Evolutionary conservation across 2,329 filamentous ascomycete genomes (phyloP).

Genomic region (Aspergillus pseudoterreus): DNA sequence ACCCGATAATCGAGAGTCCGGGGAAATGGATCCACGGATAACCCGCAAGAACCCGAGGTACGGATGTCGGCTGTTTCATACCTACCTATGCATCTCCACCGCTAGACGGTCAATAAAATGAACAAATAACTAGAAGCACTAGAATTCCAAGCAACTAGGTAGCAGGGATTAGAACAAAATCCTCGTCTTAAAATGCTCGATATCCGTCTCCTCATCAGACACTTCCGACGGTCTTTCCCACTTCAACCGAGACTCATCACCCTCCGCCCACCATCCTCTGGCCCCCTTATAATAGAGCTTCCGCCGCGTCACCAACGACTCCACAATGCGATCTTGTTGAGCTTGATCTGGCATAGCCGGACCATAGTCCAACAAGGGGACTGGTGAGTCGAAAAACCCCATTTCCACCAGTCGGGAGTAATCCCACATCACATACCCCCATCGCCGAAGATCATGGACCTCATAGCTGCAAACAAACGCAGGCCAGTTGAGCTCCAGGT

Average conservation of each 20-base stretch:
- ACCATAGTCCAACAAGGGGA: neutral
- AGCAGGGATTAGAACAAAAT: too few species aligned
- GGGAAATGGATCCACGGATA: too few species aligned
- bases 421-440: constrained; percentile 3
- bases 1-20: too few species aligned
- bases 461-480: neutral
- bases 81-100: too few species aligned
- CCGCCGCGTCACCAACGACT: neutral
- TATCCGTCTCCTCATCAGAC: neutral
- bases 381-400: neutral
- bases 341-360: neutral
- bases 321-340: neutral
- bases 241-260: neutral
- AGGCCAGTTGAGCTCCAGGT: neutral
- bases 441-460: neutral
- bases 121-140: too few species aligned
- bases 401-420: neutral
- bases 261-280: neutral
- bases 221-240: neutral
- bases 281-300: neutral
- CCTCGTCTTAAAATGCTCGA: too few species aligned
- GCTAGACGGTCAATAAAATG: too few species aligned
- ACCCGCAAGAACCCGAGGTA: too few species aligned
- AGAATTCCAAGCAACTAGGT: too few species aligned
- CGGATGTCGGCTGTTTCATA: too few species aligned